Evolutionary conservation across 352 stramenopile genomes (phyloP).

Genomic region (Pythium sukuiense): DNA sequence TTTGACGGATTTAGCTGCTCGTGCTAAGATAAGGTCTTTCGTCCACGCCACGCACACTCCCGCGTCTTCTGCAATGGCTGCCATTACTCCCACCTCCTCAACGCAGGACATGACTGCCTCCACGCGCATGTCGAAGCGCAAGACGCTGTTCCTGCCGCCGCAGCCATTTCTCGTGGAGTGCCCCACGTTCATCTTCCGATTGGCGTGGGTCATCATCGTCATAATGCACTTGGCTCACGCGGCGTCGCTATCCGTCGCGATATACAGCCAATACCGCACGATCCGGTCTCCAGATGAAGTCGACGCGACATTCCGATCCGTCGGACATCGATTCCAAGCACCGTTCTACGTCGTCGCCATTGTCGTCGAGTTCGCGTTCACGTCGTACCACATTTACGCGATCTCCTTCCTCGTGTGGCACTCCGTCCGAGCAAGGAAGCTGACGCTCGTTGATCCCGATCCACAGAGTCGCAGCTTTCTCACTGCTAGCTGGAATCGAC

Average conservation of each 20-base stretch:
- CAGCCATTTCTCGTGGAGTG: constrained; percentile 10
- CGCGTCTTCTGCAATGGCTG: too few relatives aligned
- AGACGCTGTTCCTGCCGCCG: constrained; percentile 1
- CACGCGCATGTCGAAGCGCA: neutral
- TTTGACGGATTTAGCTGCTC: neutral
- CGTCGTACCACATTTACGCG: constrained; percentile 1
- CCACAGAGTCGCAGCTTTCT: neutral
- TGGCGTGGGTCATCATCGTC: constrained; percentile 8
- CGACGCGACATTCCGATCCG: neutral
- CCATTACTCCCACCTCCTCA: neutral
- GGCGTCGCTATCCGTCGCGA: neutral
- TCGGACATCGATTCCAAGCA: neutral
- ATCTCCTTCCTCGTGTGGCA: neutral
- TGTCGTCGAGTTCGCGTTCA: neutral
- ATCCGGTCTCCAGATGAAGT: neutral
- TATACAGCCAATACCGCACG: neutral
- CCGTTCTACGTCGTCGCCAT: constrained; percentile 2
- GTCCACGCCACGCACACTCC: too few relatives aligned
- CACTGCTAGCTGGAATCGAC: neutral
- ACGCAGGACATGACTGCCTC: neutral
- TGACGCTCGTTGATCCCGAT: constrained; percentile 8
- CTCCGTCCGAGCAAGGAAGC: constrained; percentile 1
- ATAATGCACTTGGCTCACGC: constrained; percentile 4
- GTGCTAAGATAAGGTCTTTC: too few relatives aligned
- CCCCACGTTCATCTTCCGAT: neutral